These are phyloP conservation scores for Thecamonas trahens DNA, from an alignment of 78 protist species.

Conservation along the genomic window DNA sequence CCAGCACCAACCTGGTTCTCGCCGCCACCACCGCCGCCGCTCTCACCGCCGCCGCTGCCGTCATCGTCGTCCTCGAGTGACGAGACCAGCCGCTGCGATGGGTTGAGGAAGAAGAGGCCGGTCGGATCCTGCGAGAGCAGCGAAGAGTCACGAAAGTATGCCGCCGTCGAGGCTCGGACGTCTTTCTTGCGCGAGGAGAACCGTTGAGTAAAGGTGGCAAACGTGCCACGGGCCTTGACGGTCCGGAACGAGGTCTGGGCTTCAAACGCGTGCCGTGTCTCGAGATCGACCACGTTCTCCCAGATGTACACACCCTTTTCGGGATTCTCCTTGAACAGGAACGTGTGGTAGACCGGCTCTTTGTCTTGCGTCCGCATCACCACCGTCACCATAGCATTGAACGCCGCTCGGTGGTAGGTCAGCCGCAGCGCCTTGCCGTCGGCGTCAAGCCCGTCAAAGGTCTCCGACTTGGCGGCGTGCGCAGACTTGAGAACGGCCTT, in stretches of 20 bases:
- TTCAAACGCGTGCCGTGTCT: background rate
- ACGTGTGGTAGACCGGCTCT: constrained; percentile 35
- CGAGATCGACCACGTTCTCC: constrained; percentile 50
- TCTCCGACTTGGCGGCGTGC: constrained; percentile 41
- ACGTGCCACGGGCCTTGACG: too few species aligned
- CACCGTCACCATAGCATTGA: constrained; percentile 42
- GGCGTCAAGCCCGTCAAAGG: background rate
- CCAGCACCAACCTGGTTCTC: background rate
- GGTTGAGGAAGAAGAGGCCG: too few species aligned
- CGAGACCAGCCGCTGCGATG: too few species aligned
- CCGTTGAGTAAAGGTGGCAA: too few species aligned
- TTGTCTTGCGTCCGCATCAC: constrained; percentile 44
- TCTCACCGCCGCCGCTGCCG: background rate
- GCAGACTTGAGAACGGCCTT: constrained; percentile 47
- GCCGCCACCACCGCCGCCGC: background rate
- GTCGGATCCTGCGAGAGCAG: too few species aligned
- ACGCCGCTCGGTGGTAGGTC: constrained; percentile 49
- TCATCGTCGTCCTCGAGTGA: too few species aligned
- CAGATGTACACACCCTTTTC: constrained; percentile 54
- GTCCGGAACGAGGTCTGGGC: too few species aligned
- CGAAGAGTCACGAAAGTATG: too few species aligned
- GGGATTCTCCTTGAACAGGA: constrained; percentile 50
- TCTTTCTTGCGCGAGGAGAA: background rate
- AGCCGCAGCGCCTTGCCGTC: background rate
- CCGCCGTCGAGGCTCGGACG: too few species aligned